phyloP scores from a whole-genome alignment of 257 asterid species.

The Solanum lycopersicoides region DNA sequence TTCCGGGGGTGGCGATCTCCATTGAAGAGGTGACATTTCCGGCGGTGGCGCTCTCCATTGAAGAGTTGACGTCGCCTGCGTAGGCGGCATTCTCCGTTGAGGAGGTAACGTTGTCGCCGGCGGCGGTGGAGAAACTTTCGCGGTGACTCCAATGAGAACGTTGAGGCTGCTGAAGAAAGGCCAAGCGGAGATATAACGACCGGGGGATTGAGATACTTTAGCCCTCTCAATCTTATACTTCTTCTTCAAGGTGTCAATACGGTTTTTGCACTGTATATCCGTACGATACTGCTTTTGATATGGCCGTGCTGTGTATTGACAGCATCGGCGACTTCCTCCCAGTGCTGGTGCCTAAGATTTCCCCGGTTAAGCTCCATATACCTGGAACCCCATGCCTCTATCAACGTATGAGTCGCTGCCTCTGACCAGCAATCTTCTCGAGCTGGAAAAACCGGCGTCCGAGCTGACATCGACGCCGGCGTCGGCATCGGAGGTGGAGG shows the following conservation, averaged over 20 bases:
- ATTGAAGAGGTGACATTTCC: not conserved
- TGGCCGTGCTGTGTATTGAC: conserved; percentile 72
- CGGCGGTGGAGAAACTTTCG: conserved; percentile 12
- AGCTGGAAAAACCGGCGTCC: conserved; percentile 37
- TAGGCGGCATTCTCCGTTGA: conserved; percentile 12
- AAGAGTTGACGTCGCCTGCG: not conserved
- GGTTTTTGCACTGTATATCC: conserved; percentile 90
- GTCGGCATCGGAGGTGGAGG: conserved; percentile 1
- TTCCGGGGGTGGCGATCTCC: not conserved
- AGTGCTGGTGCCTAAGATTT: conserved; percentile 80
- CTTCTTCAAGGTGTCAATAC: conserved; percentile 89
- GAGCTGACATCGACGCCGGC: conserved; percentile 12
- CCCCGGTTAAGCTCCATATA: conserved; percentile 72
- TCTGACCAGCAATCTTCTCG: conserved; percentile 96
- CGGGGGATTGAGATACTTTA: conserved; percentile 42
- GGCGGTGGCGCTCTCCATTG: not conserved
- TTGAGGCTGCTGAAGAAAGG: conserved; percentile 62
- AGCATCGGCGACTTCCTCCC: conserved; percentile 88
- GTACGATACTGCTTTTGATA: conserved; percentile 59
- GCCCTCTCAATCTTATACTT: conserved; percentile 75
- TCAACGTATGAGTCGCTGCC: conserved; percentile 71
- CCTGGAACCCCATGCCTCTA: conserved; percentile 79
- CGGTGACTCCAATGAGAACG: conserved; percentile 52
- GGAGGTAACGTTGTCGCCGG: conserved; percentile 8
- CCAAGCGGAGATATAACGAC: conserved; percentile 58